These are phyloP conservation scores for Kodamaea lidongshanica DNA, from an alignment of 805 yeast species.

Conservation along the genomic window DNA sequence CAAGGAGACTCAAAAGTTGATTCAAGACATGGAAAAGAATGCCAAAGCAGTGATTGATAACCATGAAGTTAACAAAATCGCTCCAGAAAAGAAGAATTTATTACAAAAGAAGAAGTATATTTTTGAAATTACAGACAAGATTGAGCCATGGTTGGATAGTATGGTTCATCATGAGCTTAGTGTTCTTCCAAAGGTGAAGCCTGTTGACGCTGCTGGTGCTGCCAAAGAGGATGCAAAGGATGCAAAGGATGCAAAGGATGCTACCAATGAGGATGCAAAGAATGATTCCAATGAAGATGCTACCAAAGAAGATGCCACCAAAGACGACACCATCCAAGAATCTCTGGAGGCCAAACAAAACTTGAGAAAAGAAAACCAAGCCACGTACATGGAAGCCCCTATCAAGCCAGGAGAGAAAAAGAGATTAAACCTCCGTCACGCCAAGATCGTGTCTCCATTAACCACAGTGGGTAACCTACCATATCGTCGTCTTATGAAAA, in stretches of 20 bases:
- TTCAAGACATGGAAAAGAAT: constrained; percentile 38
- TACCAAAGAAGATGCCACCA: constrained; percentile 12
- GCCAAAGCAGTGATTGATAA: constrained; percentile 29
- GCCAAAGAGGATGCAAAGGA: constrained; percentile 24
- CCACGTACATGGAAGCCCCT: constrained; percentile 69
- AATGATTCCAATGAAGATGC: constrained; percentile 13
- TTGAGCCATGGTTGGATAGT: constrained; percentile 60
- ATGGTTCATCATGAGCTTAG: constrained; percentile 41
- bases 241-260: constrained; percentile 18
- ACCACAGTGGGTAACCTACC: constrained; percentile 98
- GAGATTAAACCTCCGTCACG: constrained; percentile 55
- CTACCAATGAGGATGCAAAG: constrained; percentile 12
- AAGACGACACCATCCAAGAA: neutral
- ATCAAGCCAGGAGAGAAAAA: constrained; percentile 80
- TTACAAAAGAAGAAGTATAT: constrained; percentile 59
- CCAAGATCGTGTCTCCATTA: constrained; percentile 88
- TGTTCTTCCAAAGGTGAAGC: constrained; percentile 32
- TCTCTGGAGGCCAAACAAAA: no score
- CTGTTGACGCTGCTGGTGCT: constrained; percentile 24
- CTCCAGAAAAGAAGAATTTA: constrained; percentile 37
- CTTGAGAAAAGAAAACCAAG: constrained; percentile 33
- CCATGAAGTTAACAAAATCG: constrained; percentile 60
- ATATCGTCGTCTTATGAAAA: constrained; percentile 85
- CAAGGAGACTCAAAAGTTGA: constrained; percentile 38
- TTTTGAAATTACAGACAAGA: constrained; percentile 51